Conservation (phyloP, 768 basidiomycete genomes). For the Suillus clintonianus region DNA sequence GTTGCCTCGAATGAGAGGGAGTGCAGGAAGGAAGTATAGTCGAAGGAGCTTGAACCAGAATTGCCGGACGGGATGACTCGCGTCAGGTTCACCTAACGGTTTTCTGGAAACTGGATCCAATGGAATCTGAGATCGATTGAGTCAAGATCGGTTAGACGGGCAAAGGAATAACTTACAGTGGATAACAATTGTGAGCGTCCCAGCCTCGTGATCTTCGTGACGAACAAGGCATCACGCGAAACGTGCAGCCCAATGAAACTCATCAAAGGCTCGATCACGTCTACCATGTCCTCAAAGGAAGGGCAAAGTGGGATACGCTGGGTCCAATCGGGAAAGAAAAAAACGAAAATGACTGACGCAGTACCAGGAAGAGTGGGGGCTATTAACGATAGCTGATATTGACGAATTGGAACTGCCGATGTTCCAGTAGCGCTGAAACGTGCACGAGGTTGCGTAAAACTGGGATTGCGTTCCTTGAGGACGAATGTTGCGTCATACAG, state of each 20-base stretch:
- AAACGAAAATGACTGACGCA: constrained; percentile 72
- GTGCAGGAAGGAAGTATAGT: constrained; percentile 79
- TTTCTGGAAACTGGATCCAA: constrained; percentile 65
- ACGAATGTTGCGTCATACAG: constrained; percentile 58
- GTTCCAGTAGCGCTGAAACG: constrained; percentile 64
- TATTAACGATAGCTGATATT: constrained; percentile 68
- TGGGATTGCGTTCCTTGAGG: constrained; percentile 59
- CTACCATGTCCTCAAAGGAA: constrained; percentile 66
- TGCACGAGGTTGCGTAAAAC: constrained; percentile 62
- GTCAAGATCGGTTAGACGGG: background rate
- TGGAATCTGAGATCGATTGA: constrained; percentile 37
- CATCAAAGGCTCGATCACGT: constrained; percentile 79
- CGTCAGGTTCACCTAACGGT: constrained; percentile 52
- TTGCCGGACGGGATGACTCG: constrained; percentile 59
- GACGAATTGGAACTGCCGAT: constrained; percentile 53
- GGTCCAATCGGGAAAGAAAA: constrained; percentile 88
- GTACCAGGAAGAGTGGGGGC: constrained; percentile 85
- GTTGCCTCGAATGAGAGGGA: constrained; percentile 83
- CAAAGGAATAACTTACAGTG: constrained; percentile 41
- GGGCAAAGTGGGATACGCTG: constrained; percentile 68
- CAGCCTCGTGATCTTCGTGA: constrained; percentile 80
- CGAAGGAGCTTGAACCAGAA: constrained; percentile 88
- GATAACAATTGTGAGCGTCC: constrained; percentile 65
- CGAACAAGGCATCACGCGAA: constrained; percentile 73
- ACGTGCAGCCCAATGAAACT: constrained; percentile 79